Base-by-base conservation (phyloP, 2,329 filamentous ascomycete genomes). In the Zymoseptoria ardabiliae region DNA sequence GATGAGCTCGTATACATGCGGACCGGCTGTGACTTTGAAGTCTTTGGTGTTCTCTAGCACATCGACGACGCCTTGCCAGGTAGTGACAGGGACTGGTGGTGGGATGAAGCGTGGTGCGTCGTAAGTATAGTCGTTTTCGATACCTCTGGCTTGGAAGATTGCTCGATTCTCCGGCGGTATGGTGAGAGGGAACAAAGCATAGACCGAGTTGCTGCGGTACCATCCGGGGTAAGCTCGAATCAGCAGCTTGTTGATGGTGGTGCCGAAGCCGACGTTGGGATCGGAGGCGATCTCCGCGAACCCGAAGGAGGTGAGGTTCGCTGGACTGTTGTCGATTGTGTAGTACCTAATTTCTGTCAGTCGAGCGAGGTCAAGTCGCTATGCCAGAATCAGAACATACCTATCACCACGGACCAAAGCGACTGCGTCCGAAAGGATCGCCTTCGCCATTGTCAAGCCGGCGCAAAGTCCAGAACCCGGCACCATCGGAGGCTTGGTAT, bases 401-500 rank as follows among this genome's bases (percentile, higher is more conserved):
- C 90, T 79, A 69, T 94, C 90, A 35, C 88, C 88, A 22, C 89
- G 83, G 7, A 91, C 88, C 4, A 93, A 80, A 17, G 86, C 82
- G 0, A 92, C 88, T 0, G 89, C 89, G 66, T 93, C 89, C 0
- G 87, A 90, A 4, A 93, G 75, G 2, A 93, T 84, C 2, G 89
- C 89, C 20, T 89, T 83, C 0, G 87, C 90, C 61, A 91, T 86
- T 41, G 89, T 92, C 70, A 88, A 91, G 0, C 85, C 87, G 0
- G 89, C 88, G 0, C 85, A 82, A 54, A 92, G 88, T 48, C 89
- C 89, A 3, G 89, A 87, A 55, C 88, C 89, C 0, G 86, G 86
- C 0, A 82, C 65, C 69, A 91, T 88, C 1, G 89, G 86, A 50
- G 82, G 75, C 75, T 93, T 93, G 56, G 84, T 83, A 65, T 89